A percentile compares a stretch with the other conserved stretches of the same genome.
phyloP scores from a whole-genome alignment of 164 flowering plant genomes.

The Chimonanthus praecox region DNA sequence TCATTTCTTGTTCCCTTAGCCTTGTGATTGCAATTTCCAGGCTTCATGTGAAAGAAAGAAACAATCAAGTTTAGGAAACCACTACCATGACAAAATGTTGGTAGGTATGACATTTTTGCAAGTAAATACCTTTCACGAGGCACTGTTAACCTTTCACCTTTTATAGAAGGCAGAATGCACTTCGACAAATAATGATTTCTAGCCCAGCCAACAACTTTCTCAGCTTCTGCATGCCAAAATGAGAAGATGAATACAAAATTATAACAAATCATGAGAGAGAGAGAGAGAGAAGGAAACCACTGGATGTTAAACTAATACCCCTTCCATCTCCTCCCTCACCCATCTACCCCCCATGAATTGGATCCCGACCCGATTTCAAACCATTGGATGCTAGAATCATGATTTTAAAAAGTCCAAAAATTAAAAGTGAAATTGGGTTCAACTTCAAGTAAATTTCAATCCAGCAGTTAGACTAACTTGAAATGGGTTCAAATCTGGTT shows the following conservation, averaged over 20 bases:
- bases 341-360: too few relatives aligned
- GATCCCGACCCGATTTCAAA: too few relatives aligned
- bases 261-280: too few relatives aligned
- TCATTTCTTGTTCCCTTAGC: conserved; percentile 68
- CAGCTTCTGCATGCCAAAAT: conserved; percentile 62
- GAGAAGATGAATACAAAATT: background rate
- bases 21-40: conserved; percentile 78
- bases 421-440: too few relatives aligned
- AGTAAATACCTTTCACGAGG: conserved; percentile 72
- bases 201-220: conserved; percentile 97
- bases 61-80: conserved; percentile 13
- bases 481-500: too few relatives aligned
- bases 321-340: too few relatives aligned
- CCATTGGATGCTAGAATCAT: too few relatives aligned
- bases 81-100: background rate
- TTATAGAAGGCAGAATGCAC: conserved; percentile 56
- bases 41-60: conserved; percentile 38
- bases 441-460: too few relatives aligned
- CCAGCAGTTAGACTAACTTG: too few relatives aligned
- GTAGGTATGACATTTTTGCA: background rate
- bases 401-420: too few relatives aligned
- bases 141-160: conserved; percentile 54
- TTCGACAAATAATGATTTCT: conserved; percentile 77
- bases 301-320: too few relatives aligned
- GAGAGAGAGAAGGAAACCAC: too few relatives aligned